Conservation (phyloP, 139 green algal species). For the Chlorella sp. region DNA sequence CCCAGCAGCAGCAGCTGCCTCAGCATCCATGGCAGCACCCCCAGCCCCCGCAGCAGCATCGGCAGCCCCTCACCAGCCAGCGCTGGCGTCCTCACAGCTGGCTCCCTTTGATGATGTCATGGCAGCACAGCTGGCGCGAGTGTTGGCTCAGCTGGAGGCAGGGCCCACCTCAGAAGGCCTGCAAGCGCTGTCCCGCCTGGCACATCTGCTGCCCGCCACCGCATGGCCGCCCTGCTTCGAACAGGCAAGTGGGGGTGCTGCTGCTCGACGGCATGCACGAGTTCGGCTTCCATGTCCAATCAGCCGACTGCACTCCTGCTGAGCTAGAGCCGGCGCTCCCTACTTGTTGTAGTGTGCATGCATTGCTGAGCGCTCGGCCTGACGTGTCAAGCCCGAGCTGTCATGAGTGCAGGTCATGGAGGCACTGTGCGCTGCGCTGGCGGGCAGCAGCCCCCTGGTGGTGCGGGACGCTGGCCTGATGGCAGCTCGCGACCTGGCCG, state of each 20-base stretch:
- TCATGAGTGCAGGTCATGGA: background rate
- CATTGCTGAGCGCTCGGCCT: too few species aligned
- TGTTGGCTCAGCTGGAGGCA: conserved; percentile 44
- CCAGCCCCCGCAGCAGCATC: background rate
- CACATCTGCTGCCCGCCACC: conserved; percentile 24
- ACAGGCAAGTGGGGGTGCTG: conserved; percentile 25
- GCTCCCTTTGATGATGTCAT: conserved; percentile 26
- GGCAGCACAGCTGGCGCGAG: conserved; percentile 35
- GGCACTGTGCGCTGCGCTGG: conserved; percentile 41
- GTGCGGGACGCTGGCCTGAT: conserved; percentile 46
- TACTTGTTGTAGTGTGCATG: too few species aligned
- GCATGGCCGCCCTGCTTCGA: conserved; percentile 52
- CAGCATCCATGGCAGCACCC: background rate
- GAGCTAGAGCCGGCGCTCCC: too few species aligned
- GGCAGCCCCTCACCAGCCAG: background rate
- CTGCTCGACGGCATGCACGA: too few species aligned
- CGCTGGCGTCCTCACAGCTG: background rate
- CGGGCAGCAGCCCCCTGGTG: conserved; percentile 12
- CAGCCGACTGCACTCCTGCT: too few species aligned
- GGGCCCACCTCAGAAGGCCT: conserved; percentile 40
- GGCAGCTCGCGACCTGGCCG: conserved; percentile 40
- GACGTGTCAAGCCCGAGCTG: background rate
- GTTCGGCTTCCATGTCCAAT: too few species aligned
- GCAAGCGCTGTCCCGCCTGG: conserved; percentile 45
- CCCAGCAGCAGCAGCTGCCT: background rate